Evolutionary conservation across 1,139 yeast species (phyloP).

Genomic region (Wickerhamiella pararugosa): DNA sequence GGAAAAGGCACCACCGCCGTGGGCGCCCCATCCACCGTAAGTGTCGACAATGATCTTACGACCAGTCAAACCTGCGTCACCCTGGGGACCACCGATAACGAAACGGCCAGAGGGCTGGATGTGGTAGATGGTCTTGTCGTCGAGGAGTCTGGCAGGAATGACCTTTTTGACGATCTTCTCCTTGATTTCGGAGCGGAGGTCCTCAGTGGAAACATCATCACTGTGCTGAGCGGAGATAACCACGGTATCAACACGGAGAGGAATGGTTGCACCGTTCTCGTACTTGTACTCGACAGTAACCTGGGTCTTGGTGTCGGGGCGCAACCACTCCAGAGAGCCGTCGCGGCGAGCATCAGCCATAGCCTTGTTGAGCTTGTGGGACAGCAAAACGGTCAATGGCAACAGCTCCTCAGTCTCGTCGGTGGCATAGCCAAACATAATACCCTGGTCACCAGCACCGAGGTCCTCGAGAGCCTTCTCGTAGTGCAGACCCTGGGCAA

Average conservation of each 20-base stretch:
- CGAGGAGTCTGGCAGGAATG: slow-evolving; percentile 79
- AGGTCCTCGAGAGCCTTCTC: slow-evolving; percentile 93
- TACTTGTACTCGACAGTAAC: slow-evolving; percentile 93
- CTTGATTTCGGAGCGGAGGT: slow-evolving; percentile 62
- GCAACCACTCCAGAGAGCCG: slow-evolving; percentile 87
- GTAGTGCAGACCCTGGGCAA: slow-evolving; percentile 97
- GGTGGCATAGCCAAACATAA: slow-evolving; percentile 99
- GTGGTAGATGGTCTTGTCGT: slow-evolving; percentile 91
- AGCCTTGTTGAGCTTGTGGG: slow-evolving; percentile 94
- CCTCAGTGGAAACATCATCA: slow-evolving; percentile 86
- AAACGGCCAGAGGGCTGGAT: slow-evolving; percentile 99
- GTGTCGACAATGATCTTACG: slow-evolving; percentile 99
- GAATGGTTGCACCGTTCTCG: slow-evolving; percentile 90
- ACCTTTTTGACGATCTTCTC: slow-evolving; percentile 80
- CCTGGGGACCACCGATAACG: slow-evolving; percentile 99
- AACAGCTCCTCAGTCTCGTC: slow-evolving; percentile 96
- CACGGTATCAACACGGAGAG: slow-evolving; percentile 92
- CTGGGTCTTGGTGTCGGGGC: slow-evolving; percentile 99
- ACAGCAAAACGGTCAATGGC: slow-evolving; percentile 85
- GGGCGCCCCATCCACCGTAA: slow-evolving; percentile 99
- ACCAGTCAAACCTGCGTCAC: slow-evolving; percentile 99
- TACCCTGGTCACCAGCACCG: slow-evolving; percentile 99
- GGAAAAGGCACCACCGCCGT: slow-evolving; percentile 99
- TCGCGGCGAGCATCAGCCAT: slow-evolving; percentile 96
- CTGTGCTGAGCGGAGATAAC: slow-evolving; percentile 98